These are phyloP conservation scores for Prunus mira DNA, from an alignment of 306 rosid species.

Conservation along the genomic window DNA sequence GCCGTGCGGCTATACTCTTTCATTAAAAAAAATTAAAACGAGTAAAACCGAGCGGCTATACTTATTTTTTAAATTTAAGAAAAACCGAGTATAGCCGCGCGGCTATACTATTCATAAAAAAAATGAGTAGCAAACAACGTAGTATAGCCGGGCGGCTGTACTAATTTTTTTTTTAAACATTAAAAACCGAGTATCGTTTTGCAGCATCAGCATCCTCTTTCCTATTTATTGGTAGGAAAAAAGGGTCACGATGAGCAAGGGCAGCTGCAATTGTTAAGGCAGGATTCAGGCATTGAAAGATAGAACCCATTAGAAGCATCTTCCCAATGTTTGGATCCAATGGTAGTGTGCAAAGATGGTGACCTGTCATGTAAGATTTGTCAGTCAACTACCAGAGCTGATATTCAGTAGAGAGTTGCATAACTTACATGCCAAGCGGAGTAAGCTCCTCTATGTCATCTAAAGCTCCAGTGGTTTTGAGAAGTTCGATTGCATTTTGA, in stretches of 20 bases:
- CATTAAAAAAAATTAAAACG: too few relatives aligned
- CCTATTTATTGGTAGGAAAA: slow-evolving; percentile 77
- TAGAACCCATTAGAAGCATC: slow-evolving; percentile 97
- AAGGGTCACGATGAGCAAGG: slow-evolving; percentile 86
- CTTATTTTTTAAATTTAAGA: too few relatives aligned
- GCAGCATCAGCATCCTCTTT: slow-evolving; percentile 95
- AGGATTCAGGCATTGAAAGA: slow-evolving; percentile 93
- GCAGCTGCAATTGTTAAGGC: slow-evolving; percentile 93
- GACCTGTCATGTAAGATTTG: slow-evolving; percentile 47
- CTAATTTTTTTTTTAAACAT: too few relatives aligned
- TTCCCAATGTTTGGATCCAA: slow-evolving; percentile 97
- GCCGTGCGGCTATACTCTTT: too few relatives aligned
- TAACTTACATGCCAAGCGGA: slow-evolving; percentile 48
- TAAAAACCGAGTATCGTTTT: slow-evolving; percentile 35
- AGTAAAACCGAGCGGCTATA: too few relatives aligned
- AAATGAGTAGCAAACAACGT: too few relatives aligned
- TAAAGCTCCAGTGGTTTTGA: too few relatives aligned
- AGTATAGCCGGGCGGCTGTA: too few relatives aligned
- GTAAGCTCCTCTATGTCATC: too few relatives aligned
- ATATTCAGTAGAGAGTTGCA: too few relatives aligned
- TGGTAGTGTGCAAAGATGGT: slow-evolving; percentile 85
- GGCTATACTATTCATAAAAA: too few relatives aligned
- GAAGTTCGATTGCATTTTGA: slow-evolving; percentile 23
- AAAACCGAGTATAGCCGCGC: too few relatives aligned
- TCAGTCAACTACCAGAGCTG: slow-evolving; percentile 62